Conservation (phyloP, 2,329 filamentous ascomycete genomes). For the Berkeleyomyces rouxiae region DNA sequence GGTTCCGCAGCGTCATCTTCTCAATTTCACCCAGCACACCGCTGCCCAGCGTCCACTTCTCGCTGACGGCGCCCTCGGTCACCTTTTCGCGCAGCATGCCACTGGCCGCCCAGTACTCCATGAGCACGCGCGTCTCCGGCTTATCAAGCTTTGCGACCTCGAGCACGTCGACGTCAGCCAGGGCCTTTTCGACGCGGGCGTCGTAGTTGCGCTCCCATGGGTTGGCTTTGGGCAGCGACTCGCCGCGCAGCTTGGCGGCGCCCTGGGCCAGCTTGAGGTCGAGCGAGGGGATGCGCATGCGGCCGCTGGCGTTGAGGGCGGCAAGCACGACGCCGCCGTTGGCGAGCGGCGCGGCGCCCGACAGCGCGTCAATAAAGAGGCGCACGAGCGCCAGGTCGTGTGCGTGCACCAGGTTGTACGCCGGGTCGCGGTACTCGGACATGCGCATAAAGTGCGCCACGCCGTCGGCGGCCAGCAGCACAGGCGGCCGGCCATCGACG, state of each 20-base stretch:
- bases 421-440: slow-evolving; percentile 56
- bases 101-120: slow-evolving; percentile 89
- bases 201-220: slow-evolving; percentile 42
- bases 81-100: slow-evolving; percentile 58
- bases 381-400: slow-evolving; percentile 66
- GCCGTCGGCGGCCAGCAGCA: slow-evolving; percentile 65
- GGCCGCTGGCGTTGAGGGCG: slow-evolving; percentile 57
- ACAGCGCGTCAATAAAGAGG: slow-evolving; percentile 58
- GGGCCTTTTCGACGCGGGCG: slow-evolving; percentile 34
- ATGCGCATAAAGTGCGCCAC: slow-evolving; percentile 66
- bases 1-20: slow-evolving; percentile 37
- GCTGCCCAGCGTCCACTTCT: slow-evolving; percentile 70
- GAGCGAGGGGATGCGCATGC: slow-evolving; percentile 45
- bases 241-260: slow-evolving; percentile 26
- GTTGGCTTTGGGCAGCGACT: slow-evolving; percentile 28
- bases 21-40: slow-evolving; percentile 80
- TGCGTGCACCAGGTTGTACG: slow-evolving; percentile 62
- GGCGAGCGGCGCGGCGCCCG: slow-evolving; percentile 36
- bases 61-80: slow-evolving; percentile 52
- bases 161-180: slow-evolving; percentile 34
- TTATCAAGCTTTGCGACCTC: slow-evolving; percentile 53
- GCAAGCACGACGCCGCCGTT: slow-evolving; percentile 71
- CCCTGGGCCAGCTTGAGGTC: slow-evolving; percentile 48
- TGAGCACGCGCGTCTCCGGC: slow-evolving; percentile 56
- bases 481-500: slow-evolving; percentile 32